phyloP scores from a whole-genome alignment of 2,329 filamentous ascomycete genomes.

The Colletotrichum spinosum region DNA sequence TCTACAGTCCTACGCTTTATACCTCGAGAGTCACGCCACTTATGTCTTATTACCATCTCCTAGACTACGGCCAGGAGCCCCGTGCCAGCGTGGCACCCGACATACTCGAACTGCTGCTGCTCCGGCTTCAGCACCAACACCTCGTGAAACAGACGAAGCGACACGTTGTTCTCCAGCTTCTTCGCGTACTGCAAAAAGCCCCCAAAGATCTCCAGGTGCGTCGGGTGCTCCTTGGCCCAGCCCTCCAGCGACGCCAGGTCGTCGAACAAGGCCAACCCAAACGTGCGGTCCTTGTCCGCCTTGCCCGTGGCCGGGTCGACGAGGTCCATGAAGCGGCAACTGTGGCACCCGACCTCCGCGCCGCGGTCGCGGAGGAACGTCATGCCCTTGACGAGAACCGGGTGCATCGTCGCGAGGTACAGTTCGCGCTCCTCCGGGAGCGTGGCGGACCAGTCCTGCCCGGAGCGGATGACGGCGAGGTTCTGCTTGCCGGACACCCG shows the following conservation, averaged over 20 bases:
- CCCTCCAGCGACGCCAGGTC: slow-evolving; percentile 52
- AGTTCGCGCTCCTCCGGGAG: slow-evolving; percentile 53
- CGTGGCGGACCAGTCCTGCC: slow-evolving; percentile 57
- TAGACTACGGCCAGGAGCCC: slow-evolving; percentile 44
- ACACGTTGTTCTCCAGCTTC: slow-evolving; percentile 49
- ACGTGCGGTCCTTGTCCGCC: slow-evolving; percentile 49
- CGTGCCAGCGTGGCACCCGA: slow-evolving; percentile 51
- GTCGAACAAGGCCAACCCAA: slow-evolving; percentile 55
- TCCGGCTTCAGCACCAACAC: slow-evolving; percentile 51
- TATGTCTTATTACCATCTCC: background rate
- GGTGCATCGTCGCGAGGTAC: slow-evolving; percentile 59
- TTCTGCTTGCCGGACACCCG: slow-evolving; percentile 52
- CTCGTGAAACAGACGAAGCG: slow-evolving; percentile 54
- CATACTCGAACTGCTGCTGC: slow-evolving; percentile 56
- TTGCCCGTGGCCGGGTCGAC: slow-evolving; percentile 43
- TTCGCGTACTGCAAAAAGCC: slow-evolving; percentile 53
- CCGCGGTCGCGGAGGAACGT: slow-evolving; percentile 56
- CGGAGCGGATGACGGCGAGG: slow-evolving; percentile 56
- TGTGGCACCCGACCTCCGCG: slow-evolving; percentile 55
- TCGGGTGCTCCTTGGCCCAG: slow-evolving; percentile 53
- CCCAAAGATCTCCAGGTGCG: slow-evolving; percentile 54
- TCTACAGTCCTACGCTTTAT: no score
- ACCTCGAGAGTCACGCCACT: no score
- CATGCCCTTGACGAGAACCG: slow-evolving; percentile 56
- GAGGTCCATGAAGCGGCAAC: slow-evolving; percentile 57